Evolutionary conservation across 2,329 filamentous ascomycete species (phyloP), one percentile per base, ranked within the genome.

Genomic region (Alternaria novae-zelandiae): DNA sequence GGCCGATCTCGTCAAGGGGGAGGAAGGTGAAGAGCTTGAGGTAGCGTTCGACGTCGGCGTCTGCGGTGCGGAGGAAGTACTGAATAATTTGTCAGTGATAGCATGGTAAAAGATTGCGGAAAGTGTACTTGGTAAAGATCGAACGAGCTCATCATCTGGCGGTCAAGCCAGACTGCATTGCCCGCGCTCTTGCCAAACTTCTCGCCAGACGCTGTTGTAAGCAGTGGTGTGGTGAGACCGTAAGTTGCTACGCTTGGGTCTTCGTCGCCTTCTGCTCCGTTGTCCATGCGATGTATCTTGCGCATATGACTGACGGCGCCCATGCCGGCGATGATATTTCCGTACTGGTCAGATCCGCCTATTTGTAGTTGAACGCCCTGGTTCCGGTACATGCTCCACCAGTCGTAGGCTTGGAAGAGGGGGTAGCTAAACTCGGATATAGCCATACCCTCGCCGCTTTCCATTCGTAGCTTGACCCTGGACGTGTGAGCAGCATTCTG

Each of bases 181-280:
- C 94, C 95, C 2, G 93, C 91, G 66, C 90, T 96, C 83, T 99
- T 99, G 55, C 96, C 96, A 72, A 98, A 94, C 80, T 99, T 99
- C 76, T 88, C 89, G 17, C 96, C 96, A 1, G 91, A 88, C 1
- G 92, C 85, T 56, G 95, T 94, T 0, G 94, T 97, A 41, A 99
- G 84, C 2, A 99, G 87, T 0, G 96, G 96, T 1, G 95, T 93
- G 0, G 96, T 98, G 70, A 99, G 91, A 8, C 96, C 96, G 65
- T 95, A 87, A 0, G 94, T 93, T 23, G 82, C 73, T 20, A 73
- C 70, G 20, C 79, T 70, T 8, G 79, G 79, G 43, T 84, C 72
- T 59, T 84, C 64, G 59, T 72, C 63, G 4, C 55, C 56, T 43
- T 63, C 49, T 23, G 63, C 36, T 5, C 57, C 60, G 10, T 57